Evolutionary conservation across 306 rosid species (phyloP).

Genomic region (Gynostemma pentaphyllum): DNA sequence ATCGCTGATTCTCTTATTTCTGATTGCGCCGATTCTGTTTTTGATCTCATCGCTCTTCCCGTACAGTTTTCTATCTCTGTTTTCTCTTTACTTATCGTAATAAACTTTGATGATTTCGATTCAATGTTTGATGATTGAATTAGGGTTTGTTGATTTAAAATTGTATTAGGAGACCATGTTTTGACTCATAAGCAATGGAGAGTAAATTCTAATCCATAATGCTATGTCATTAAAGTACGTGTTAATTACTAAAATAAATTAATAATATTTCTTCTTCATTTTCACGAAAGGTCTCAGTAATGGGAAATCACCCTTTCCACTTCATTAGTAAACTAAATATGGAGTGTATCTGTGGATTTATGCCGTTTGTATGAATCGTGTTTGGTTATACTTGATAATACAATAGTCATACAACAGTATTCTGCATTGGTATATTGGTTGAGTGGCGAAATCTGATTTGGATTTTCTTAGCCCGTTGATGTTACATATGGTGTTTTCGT

Average conservation of each 20-base stretch:
- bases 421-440: neutral
- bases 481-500: too few species aligned
- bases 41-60: conserved; percentile 78
- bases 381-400: neutral
- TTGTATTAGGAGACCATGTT: too few species aligned
- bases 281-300: neutral
- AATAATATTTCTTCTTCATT: neutral
- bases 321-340: neutral
- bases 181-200: neutral
- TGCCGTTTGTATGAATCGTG: neutral
- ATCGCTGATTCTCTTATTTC: conserved; percentile 62
- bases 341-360: neutral
- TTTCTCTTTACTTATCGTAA: neutral
- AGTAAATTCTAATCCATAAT: neutral
- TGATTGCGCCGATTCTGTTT: conserved; percentile 31
- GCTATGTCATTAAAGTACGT: too few species aligned
- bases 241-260: neutral
- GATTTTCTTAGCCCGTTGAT: neutral
- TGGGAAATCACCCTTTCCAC: neutral
- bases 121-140: too few species aligned
- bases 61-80: conserved; percentile 20
- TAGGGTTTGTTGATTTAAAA: too few species aligned
- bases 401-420: neutral
- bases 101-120: too few species aligned
- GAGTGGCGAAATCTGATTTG: neutral